A percentile compares a stretch with the other conserved stretches of the same genome.
These are phyloP conservation scores for Fusarium fujikuroi DNA, from an alignment of 2,329 filamentous ascomycete genomes.

Conservation along the genomic window DNA sequence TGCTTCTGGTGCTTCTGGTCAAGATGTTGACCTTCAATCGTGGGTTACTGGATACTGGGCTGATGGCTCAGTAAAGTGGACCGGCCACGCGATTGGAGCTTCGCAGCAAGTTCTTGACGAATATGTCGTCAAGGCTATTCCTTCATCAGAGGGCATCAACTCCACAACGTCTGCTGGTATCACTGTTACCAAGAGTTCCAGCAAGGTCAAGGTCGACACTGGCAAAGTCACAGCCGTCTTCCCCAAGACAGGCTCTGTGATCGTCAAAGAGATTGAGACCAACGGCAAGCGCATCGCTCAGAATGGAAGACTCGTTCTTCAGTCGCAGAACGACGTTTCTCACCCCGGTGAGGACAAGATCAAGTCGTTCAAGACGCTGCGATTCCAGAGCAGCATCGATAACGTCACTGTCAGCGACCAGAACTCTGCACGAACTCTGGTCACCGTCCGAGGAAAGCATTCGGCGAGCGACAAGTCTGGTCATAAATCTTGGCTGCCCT, in stretches of 20 bases:
- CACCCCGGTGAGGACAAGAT: conserved; percentile 37
- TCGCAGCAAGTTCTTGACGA: conserved; percentile 53
- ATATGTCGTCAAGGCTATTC: conserved; percentile 51
- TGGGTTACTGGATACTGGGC: conserved; percentile 70
- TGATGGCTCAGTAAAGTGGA: conserved; percentile 71
- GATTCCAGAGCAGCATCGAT: conserved; percentile 62
- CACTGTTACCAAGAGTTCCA: conserved; percentile 33
- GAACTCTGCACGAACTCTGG: conserved; percentile 51
- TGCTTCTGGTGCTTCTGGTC: conserved; percentile 39
- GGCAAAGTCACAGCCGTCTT: conserved; percentile 57
- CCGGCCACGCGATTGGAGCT: conserved; percentile 63
- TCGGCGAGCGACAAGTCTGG: conserved; percentile 46
- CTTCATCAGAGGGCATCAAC: conserved; percentile 18
- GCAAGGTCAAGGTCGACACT: conserved; percentile 54
- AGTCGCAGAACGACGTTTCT: conserved; percentile 61
- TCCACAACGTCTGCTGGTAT: conserved; percentile 17
- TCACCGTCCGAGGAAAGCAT: conserved; percentile 57
- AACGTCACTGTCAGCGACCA: conserved; percentile 61
- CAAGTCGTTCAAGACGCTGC: conserved; percentile 52
- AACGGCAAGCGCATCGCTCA: conserved; percentile 56
- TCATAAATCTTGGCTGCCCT: conserved; percentile 62
- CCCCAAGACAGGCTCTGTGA: conserved; percentile 53
- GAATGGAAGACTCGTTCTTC: conserved; percentile 63
- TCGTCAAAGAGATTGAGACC: conserved; percentile 55
- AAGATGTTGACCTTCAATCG: conserved; percentile 52